phyloP scores from a whole-genome alignment of 1,284 basidiomycete genomes.

The Laetiporus sulphureus region DNA sequence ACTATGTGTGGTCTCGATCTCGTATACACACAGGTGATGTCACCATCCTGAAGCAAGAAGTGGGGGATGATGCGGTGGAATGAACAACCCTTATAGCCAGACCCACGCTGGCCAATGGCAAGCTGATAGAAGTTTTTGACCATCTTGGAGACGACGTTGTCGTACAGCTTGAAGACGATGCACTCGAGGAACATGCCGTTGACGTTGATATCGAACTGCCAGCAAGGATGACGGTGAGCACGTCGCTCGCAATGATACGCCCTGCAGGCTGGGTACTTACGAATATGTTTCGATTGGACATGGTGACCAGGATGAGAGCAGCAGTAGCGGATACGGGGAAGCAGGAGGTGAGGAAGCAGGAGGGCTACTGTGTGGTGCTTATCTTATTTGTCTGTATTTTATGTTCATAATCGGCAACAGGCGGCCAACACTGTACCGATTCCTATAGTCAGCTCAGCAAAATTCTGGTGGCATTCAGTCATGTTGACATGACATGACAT shows the following conservation, averaged over 20 bases:
- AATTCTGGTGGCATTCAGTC: too few relatives aligned
- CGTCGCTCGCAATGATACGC: neutral
- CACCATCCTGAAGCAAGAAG: slow-evolving; percentile 65
- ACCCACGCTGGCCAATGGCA: slow-evolving; percentile 37
- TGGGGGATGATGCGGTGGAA: slow-evolving; percentile 33
- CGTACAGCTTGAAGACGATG: slow-evolving; percentile 60
- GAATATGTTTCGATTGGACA: slow-evolving; percentile 45
- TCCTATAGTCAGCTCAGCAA: too few relatives aligned
- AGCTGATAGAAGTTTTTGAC: slow-evolving; percentile 46
- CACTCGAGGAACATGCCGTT: slow-evolving; percentile 38
- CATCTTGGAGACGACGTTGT: slow-evolving; percentile 42
- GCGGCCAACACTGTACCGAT: too few relatives aligned
- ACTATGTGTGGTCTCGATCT: slow-evolving; percentile 31
- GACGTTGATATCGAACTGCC: slow-evolving; percentile 54
- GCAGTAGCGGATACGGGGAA: slow-evolving; percentile 13
- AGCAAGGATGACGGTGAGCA: neutral
- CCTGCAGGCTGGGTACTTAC: slow-evolving; percentile 26
- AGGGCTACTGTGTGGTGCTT: too few relatives aligned
- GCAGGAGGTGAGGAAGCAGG: too few relatives aligned
- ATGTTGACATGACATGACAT: too few relatives aligned
- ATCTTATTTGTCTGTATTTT: too few relatives aligned
- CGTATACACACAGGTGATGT: slow-evolving; percentile 58
- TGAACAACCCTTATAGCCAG: slow-evolving; percentile 31
- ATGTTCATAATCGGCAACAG: too few relatives aligned
- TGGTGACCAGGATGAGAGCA: slow-evolving; percentile 19